Evolutionary conservation across 2,329 filamentous ascomycete genomes (phyloP).

Genomic region (Hypoxylon sp.): DNA sequence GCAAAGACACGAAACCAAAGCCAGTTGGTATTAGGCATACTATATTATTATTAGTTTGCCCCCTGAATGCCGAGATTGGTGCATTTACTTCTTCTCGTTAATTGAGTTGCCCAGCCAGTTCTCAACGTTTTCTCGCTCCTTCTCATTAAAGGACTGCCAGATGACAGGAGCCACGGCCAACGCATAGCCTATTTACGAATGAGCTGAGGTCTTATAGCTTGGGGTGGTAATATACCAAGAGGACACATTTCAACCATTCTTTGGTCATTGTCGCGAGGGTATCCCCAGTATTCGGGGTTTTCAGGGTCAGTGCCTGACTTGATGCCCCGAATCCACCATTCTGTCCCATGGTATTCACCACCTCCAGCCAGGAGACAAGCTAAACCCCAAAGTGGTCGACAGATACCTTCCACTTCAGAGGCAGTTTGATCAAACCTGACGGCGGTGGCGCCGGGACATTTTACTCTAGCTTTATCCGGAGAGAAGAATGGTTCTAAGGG

Average conservation of each 20-base stretch:
- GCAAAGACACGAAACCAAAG: conserved; percentile 90
- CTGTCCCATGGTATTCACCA: conserved; percentile 73
- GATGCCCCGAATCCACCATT: conserved; percentile 79
- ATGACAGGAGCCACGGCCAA: conserved; percentile 77
- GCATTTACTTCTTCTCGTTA: conserved; percentile 78
- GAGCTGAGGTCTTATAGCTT: conserved; percentile 2
- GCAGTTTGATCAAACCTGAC: conserved; percentile 84
- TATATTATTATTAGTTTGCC: conserved; percentile 55
- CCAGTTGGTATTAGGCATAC: conserved; percentile 79
- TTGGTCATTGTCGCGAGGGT: conserved; percentile 82
- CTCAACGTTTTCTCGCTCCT: conserved; percentile 76
- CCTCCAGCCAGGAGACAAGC: conserved; percentile 79
- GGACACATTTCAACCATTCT: conserved; percentile 90
- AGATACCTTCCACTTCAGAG: conserved; percentile 82
- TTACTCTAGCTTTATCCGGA: conserved; percentile 74
- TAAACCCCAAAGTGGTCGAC: conserved; percentile 82
- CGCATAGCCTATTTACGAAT: conserved; percentile 68
- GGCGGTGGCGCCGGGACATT: conserved; percentile 77
- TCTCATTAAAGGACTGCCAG: conserved; percentile 75
- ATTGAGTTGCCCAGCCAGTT: conserved; percentile 81
- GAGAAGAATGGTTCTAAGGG: conserved; percentile 82
- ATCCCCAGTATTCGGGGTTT: conserved; percentile 81
- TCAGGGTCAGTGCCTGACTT: conserved; percentile 79
- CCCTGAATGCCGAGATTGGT: conserved; percentile 53
- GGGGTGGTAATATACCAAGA: conserved; percentile 64